Evolutionary conservation across 805 yeast genomes (phyloP), one percentile per base, ranked within the genome.

Genomic region (Metschnikowia hibisci): DNA sequence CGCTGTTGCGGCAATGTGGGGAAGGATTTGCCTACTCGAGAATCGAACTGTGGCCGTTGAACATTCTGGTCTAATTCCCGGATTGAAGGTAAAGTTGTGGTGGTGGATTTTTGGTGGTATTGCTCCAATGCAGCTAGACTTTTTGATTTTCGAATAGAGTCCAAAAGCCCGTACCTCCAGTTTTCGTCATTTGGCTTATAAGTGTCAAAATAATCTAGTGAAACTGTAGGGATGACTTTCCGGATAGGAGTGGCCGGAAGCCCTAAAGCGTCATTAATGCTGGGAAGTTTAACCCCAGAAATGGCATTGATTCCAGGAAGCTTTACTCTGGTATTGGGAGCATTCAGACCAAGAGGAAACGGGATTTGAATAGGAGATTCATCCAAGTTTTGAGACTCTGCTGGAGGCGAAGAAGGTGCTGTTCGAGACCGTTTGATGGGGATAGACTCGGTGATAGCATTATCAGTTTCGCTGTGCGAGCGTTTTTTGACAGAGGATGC

Each of bases 131-230:
- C 11, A 18, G n/a, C 29, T 6, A 15, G 12, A 18, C 29, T 13
- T 32, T 41, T 42, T 27, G 51, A 52, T 61, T 48, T 54, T 54
- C 68, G 55, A 28, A 67, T 60, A 16, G 65, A 50, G 53, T 67
- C 72, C 46, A 69, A 54, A 20, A 69, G 50, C 41, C 69, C 74
- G 48, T 58, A 67, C 34, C 73, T 55, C 74, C 74, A 69, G 50
- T 68, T 66, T 45, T 66, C 73, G 46, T 69, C 74, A 47, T 67
- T 64, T 15, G 74, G 73, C 48, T 69, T 68, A 53, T 68, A 69
- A 6, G 75, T 70, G 49, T 70, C 75, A 42, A 67, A 69, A 41
- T 69, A 70, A 44, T 69, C 73, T 38, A 69, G 60, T 9, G 72
- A 66, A 3, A 68, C 70, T 1, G 74, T 67, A 20, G 76, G 74